A percentile compares a stretch with the other conserved stretches of the same genome.
Evolutionary conservation across 176 grass and related monocot species (phyloP).

Genomic region (Oryza glaberrima): DNA sequence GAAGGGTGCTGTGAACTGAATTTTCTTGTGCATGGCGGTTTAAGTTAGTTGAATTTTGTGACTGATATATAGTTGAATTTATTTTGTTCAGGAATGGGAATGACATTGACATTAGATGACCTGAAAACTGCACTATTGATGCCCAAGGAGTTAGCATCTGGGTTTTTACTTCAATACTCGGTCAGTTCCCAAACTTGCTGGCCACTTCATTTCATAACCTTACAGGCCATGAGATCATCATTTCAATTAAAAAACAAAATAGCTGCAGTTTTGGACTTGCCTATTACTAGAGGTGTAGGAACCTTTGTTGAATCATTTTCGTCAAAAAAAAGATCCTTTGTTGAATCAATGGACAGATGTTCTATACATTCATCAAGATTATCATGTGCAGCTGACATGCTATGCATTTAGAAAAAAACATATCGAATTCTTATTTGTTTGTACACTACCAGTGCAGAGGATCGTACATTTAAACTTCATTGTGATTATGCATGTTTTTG

Average conservation of each 20-base stretch:
- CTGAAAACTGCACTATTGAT: constrained; percentile 71
- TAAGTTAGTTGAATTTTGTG: constrained; percentile 3
- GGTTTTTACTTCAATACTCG: constrained; percentile 85
- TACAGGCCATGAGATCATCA: background rate
- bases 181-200: constrained; percentile 43
- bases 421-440: background rate
- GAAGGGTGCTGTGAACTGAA: background rate
- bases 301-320: background rate
- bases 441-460: background rate
- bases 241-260: background rate
- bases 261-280: background rate
- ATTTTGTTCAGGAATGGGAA: constrained; percentile 75
- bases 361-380: background rate
- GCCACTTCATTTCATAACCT: background rate
- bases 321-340: background rate
- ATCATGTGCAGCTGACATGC: background rate
- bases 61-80: constrained; percentile 6
- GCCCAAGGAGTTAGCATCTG: constrained; percentile 79
- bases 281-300: background rate
- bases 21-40: background rate
- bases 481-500: background rate
- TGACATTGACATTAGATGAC: constrained; percentile 85
- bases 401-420: background rate
- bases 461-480: background rate
- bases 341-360: background rate